A percentile compares a stretch with the other conserved stretches of the same genome.
phyloP scores from a whole-genome alignment of 1,139 yeast genomes.

The Eremothecium coryli region DNA sequence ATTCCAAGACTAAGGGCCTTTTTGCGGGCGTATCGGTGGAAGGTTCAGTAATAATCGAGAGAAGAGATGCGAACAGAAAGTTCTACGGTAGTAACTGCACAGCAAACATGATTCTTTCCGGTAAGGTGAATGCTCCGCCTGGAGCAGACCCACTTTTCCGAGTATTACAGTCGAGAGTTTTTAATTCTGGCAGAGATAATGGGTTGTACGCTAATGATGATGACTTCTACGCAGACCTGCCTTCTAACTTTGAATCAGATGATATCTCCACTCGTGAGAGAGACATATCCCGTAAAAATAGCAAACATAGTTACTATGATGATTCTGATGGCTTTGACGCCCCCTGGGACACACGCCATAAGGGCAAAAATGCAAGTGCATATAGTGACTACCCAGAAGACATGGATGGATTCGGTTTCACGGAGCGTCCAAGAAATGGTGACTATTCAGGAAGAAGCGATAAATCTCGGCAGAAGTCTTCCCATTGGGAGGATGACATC shows the following conservation, averaged over 20 bases:
- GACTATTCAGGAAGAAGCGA: neutral
- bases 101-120: constrained; percentile 72
- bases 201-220: constrained; percentile 56
- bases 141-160: constrained; percentile 86
- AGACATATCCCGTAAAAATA: constrained; percentile 34
- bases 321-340: constrained; percentile 18
- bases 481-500: constrained; percentile 77
- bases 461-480: constrained; percentile 17
- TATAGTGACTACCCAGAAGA: too few species aligned
- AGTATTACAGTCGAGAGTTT: constrained; percentile 77
- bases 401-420: too few species aligned
- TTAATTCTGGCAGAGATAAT: constrained; percentile 47
- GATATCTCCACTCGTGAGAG: constrained; percentile 13
- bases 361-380: neutral
- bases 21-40: constrained; percentile 97
- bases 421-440: neutral
- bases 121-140: constrained; percentile 86
- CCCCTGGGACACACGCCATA: neutral
- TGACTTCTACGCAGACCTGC: constrained; percentile 31
- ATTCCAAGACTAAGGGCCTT: constrained; percentile 91
- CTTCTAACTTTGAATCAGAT: constrained; percentile 26
- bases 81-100: constrained; percentile 85
- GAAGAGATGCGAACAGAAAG: constrained; percentile 93
- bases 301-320: constrained; percentile 32
- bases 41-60: constrained; percentile 89